A percentile compares a stretch with the other conserved stretches of the same genome.
Evolutionary conservation across 768 basidiomycete genomes (phyloP).

Genomic region (Suillus lakei): DNA sequence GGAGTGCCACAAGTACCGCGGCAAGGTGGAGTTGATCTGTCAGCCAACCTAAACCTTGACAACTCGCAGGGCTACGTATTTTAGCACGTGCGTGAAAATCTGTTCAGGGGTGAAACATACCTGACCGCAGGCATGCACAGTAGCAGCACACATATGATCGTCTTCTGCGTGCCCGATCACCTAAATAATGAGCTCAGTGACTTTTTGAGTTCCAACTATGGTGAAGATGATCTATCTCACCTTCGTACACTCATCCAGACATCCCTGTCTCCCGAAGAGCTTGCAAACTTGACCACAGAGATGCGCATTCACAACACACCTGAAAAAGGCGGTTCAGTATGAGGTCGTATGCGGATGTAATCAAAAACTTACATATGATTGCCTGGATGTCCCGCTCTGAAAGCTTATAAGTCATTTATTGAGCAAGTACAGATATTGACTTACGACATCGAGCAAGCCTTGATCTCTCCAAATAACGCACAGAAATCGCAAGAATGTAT

Average conservation of each 20-base stretch:
- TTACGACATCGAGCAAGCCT: constrained; percentile 52
- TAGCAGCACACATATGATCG: constrained; percentile 58
- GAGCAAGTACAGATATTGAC: constrained; percentile 22
- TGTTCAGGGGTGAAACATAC: constrained; percentile 28
- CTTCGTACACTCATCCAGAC: constrained; percentile 56
- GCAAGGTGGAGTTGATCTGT: constrained; percentile 45
- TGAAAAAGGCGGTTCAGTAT: constrained; percentile 24
- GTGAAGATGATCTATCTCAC: constrained; percentile 32
- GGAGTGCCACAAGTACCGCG: constrained; percentile 45
- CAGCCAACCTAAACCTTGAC: constrained; percentile 30
- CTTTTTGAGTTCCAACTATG: background rate
- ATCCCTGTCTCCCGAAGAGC: constrained; percentile 52
- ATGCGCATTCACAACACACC: constrained; percentile 55
- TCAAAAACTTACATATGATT: constrained; percentile 49
- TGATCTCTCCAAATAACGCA: constrained; percentile 35
- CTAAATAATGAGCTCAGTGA: constrained; percentile 30
- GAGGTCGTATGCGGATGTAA: background rate
- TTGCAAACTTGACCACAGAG: constrained; percentile 58
- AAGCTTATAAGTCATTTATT: background rate
- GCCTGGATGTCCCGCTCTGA: constrained; percentile 63
- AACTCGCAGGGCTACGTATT: constrained; percentile 47
- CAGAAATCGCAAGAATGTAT: constrained; percentile 14
- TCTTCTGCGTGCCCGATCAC: constrained; percentile 50
- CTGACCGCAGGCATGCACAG: constrained; percentile 59
- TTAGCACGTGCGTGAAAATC: background rate